Percentiles rank a stretch among this genome's conserved stretches.
Evolutionary conservation across 495 filamentous ascomycete genomes (phyloP).

Genomic region (Penicillium waksmanii): DNA sequence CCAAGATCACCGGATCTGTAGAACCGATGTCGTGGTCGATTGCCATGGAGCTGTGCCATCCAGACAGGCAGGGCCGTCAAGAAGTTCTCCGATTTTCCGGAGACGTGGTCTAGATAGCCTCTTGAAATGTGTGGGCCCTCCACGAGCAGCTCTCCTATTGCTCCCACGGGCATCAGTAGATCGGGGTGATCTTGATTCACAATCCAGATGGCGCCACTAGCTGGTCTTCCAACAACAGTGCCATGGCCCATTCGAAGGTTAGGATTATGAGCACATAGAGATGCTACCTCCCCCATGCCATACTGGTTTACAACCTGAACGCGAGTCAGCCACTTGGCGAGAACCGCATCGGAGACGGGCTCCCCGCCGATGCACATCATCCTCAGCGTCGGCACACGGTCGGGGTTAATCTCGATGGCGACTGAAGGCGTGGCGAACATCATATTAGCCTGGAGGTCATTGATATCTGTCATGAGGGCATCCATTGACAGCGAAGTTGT

Average conservation of each 20-base stretch:
- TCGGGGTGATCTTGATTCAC: constrained; percentile 52
- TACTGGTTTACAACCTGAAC: constrained; percentile 58
- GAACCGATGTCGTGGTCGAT: constrained; percentile 18
- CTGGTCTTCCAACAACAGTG: constrained; percentile 23
- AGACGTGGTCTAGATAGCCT: constrained; percentile 52
- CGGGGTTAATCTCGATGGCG: constrained; percentile 39
- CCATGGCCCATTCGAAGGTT: constrained; percentile 16
- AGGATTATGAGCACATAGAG: constrained; percentile 28
- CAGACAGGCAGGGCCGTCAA: constrained; percentile 16
- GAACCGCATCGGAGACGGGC: constrained; percentile 44
- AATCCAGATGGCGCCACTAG: constrained; percentile 51
- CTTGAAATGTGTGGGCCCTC: constrained; percentile 58
- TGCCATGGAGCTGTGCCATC: constrained; percentile 19
- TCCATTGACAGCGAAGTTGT: constrained; percentile 34
- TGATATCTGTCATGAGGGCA: constrained; percentile 36
- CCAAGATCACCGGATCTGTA: constrained; percentile 85
- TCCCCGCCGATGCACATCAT: constrained; percentile 49
- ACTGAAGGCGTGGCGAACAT: constrained; percentile 49
- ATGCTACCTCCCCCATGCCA: constrained; percentile 55
- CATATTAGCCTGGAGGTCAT: constrained; percentile 40
- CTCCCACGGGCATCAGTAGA: constrained; percentile 53
- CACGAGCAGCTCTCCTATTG: constrained; percentile 60
- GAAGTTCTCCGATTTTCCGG: constrained; percentile 22
- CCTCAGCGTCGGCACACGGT: constrained; percentile 38
- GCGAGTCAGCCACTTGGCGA: constrained; percentile 49